Conservation (phyloP, 345 rosid genomes). For the Aquilaria yunnanensis region DNA sequence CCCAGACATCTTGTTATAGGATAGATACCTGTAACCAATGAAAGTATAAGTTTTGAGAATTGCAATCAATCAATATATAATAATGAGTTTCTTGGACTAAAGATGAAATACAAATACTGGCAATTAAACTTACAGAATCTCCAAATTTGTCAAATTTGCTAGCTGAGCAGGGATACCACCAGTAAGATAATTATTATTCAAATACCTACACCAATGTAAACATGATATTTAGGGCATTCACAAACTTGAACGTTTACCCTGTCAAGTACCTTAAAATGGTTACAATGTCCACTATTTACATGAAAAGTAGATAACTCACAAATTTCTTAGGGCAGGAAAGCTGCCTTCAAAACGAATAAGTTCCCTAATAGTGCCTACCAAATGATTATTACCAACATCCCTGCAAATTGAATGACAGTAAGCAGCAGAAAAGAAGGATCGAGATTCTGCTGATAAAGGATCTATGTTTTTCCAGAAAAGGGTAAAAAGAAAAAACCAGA, state of each 20-base stretch:
- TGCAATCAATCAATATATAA: not conserved
- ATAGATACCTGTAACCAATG: slow-evolving; percentile 55
- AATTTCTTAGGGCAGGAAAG: slow-evolving; percentile 79
- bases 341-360: slow-evolving; percentile 86
- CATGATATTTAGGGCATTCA: slow-evolving; percentile 1
- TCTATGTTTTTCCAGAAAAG: not conserved
- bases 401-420: slow-evolving; percentile 22
- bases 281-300: no score
- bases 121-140: slow-evolving; percentile 63
- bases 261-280: not conserved
- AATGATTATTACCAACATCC: slow-evolving; percentile 93
- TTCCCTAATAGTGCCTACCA: slow-evolving; percentile 91
- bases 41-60: slow-evolving; percentile 9
- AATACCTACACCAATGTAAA: slow-evolving; percentile 40
- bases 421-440: not conserved
- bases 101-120: no score
- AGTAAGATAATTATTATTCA: slow-evolving; percentile 84
- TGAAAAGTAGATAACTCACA: slow-evolving; percentile 36
- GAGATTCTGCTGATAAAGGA: not conserved
- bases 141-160: slow-evolving; percentile 79
- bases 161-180: slow-evolving; percentile 96
- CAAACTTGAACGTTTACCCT: no score
- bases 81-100: not conserved
- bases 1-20: slow-evolving; percentile 82
- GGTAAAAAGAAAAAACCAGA: slow-evolving; percentile 7